Evolutionary conservation across 306 rosid species (phyloP), one percentile per base, ranked within the genome.

Genomic region (Arachis hypogaea): DNA sequence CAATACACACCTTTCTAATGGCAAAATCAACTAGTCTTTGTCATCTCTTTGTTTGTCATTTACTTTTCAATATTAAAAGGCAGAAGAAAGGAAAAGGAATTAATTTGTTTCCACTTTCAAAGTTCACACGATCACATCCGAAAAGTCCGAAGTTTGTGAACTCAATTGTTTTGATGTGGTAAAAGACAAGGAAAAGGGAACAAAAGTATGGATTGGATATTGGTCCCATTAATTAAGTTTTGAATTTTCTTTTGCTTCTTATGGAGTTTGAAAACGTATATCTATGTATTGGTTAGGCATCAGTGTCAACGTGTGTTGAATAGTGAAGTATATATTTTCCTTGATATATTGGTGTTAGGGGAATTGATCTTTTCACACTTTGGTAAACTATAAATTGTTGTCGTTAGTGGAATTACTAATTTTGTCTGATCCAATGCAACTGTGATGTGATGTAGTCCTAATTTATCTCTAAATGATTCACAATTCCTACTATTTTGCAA

Each of bases 31-130:
- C 30, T 41, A 51, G 28, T 41, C 56, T 63, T 77, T 73, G 71
- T 77, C 76, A 72, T 56, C 1, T 47, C 61, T 57, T 30, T 42
- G 16, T 72, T 72, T 63, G 68, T 71, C 68, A 4, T 45, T 77
- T 47, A 12, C 66, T 57, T 52, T 60, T 29, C 56, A 42, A 29
- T 16, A 55, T 44, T 33, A 33, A 33, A 33, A 33, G 38, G 4
- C 3, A 33, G 38, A 33, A 33, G 4, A 33, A 33, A 33, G 38
- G 3, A 33, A 33, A 33, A 33, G 4, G 38, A 33, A 33, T 33
- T 33, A 4, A 2, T 33, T 33, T 33, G 38, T 33, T 33, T 33
- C 4, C 38, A 33, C 38, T 33, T 33, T 33, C 38, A 33, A 33
- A 33, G 4, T 2, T 33, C 38, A 33, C 38, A 38, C 4, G 6